Evolutionary conservation across 371 early-diverging fungal species (phyloP).

Genomic region (Cokeromyces recurvatus): DNA sequence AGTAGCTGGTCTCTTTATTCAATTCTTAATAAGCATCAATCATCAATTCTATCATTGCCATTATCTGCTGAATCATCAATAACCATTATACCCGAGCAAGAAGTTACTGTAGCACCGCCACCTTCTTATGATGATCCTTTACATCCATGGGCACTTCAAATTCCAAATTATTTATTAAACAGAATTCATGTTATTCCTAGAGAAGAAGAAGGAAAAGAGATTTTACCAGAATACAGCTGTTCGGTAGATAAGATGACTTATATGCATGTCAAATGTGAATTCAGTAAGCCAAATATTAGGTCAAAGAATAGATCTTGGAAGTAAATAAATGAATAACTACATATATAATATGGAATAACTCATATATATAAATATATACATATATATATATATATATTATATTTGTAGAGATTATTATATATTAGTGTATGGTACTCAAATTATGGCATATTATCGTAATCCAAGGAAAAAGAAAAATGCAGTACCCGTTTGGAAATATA

Average conservation of each 20-base stretch:
- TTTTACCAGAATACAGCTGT: slow-evolving; percentile 24
- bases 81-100: background rate
- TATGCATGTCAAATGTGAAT: slow-evolving; percentile 23
- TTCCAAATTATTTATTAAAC: slow-evolving; percentile 8
- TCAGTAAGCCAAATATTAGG: slow-evolving; percentile 5
- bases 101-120: too few relatives aligned
- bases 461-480: slow-evolving; percentile 1
- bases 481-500: slow-evolving; percentile 29
- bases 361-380: too few relatives aligned
- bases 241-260: slow-evolving; percentile 11
- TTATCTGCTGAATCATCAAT: background rate
- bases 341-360: background rate
- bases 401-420: slow-evolving; percentile 17
- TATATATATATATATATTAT: too few relatives aligned
- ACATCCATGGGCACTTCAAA: slow-evolving; percentile 18
- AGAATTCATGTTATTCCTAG: slow-evolving; percentile 12
- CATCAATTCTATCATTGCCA: background rate
- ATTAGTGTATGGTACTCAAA: slow-evolving; percentile 11
- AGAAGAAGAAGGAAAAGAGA: slow-evolving; percentile 28
- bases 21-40: background rate
- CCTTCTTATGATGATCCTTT: slow-evolving; percentile 19
- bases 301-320: slow-evolving; percentile 26
- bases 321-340: slow-evolving; percentile 7
- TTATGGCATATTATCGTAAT: slow-evolving; percentile 14
- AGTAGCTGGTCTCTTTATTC: slow-evolving; percentile 21